phyloP scores from a whole-genome alignment of 495 filamentous ascomycete species.

The Trichoderma erinaceum region DNA sequence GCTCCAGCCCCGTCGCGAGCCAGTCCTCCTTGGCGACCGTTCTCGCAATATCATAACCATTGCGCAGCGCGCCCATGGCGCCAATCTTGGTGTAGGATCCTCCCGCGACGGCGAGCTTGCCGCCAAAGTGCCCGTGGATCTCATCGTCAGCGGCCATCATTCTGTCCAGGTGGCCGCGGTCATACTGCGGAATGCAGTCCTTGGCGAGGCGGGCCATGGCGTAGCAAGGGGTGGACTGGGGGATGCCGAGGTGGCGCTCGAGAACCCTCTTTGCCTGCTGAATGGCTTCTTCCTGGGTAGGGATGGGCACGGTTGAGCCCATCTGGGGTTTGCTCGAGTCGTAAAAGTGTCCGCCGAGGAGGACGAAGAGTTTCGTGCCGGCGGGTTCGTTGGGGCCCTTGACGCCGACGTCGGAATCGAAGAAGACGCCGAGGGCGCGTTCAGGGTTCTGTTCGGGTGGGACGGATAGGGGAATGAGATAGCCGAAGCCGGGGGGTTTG shows the following conservation, averaged over 20 bases:
- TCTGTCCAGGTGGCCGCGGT: constrained; percentile 62
- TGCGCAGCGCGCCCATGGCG: constrained; percentile 34
- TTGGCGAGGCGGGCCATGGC: constrained; percentile 55
- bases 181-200: constrained; percentile 86
- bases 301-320: constrained; percentile 31
- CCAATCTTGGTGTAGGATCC: constrained; percentile 57
- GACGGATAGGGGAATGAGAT: constrained; percentile 71
- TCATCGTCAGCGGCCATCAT: constrained; percentile 54
- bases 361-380: constrained; percentile 88
- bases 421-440: constrained; percentile 80
- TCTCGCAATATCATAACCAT: constrained; percentile 32
- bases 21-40: constrained; percentile 27
- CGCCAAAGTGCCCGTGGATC: constrained; percentile 51
- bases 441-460: constrained; percentile 72
- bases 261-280: constrained; percentile 63
- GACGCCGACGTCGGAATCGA: constrained; percentile 63
- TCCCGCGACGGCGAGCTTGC: constrained; percentile 68
- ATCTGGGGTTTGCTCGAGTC: constrained; percentile 42
- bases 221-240: constrained; percentile 38
- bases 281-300: constrained; percentile 56
- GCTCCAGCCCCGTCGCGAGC: constrained; percentile 32
- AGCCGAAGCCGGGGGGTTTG: constrained; percentile 72
- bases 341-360: constrained; percentile 96
- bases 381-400: constrained; percentile 40
- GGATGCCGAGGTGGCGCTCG: constrained; percentile 66